Evolutionary conservation across 768 basidiomycete genomes (phyloP).

Genomic region (Mycena albidolilacea): DNA sequence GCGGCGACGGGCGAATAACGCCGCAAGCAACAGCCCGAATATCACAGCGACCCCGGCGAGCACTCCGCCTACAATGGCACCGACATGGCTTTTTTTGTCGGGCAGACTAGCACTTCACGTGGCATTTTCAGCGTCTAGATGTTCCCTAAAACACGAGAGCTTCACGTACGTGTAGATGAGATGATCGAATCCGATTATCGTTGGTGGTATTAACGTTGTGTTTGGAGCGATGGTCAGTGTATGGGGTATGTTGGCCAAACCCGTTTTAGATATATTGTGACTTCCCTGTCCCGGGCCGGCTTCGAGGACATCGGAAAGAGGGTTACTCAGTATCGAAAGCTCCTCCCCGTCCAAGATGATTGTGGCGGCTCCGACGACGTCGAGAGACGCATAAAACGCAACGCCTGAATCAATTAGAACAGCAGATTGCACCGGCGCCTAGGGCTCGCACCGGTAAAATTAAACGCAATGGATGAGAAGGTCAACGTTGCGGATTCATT

Average conservation of each 20-base stretch:
- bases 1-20: too few species aligned
- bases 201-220: not conserved
- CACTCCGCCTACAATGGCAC: not conserved
- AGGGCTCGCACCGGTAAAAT: not conserved
- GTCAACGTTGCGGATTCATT: not conserved
- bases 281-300: not conserved
- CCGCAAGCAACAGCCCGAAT: too few species aligned
- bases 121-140: not conserved
- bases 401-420: not conserved
- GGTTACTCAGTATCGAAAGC: accelerated
- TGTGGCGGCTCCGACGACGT: not conserved
- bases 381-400: not conserved
- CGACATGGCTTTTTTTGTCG: not conserved
- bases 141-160: not conserved
- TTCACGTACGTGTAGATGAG: not conserved
- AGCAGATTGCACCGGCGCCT: not conserved
- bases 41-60: too few species aligned
- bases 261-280: not conserved
- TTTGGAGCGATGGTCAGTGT: not conserved
- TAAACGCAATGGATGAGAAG: not conserved
- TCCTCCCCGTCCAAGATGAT: not conserved
- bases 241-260: not conserved
- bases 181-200: not conserved
- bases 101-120: not conserved
- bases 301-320: not conserved